These are phyloP conservation scores for Lecanoromycetidae sp. DNA, from an alignment of 2,329 filamentous ascomycete genomes.

Conservation along the genomic window DNA sequence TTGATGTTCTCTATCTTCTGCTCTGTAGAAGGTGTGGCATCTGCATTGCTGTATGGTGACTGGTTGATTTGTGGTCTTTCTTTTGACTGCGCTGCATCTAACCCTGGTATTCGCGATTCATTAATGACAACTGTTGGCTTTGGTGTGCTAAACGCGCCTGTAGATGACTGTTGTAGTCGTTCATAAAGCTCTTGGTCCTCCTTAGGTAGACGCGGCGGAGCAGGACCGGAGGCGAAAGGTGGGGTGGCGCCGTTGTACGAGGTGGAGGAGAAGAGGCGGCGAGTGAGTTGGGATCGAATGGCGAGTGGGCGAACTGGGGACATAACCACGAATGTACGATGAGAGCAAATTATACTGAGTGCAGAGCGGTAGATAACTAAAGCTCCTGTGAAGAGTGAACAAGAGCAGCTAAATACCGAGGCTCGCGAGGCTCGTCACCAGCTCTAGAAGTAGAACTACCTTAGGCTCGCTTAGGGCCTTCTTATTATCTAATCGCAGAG, in stretches of 20 bases:
- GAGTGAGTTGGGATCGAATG: not conserved
- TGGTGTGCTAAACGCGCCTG: slow-evolving; percentile 62
- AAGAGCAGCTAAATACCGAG: too few species aligned
- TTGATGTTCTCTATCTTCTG: slow-evolving; percentile 24
- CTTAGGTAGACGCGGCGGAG: slow-evolving; percentile 76
- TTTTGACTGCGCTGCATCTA: slow-evolving; percentile 13
- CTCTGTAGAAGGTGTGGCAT: slow-evolving; percentile 15
- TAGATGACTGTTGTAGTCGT: slow-evolving; percentile 65
- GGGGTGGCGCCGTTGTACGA: slow-evolving; percentile 5
- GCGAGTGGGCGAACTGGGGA: not conserved
- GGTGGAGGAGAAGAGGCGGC: slow-evolving; percentile 8
- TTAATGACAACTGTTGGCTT: slow-evolving; percentile 33
- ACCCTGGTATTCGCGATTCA: slow-evolving; percentile 15
- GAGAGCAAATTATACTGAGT: not conserved
- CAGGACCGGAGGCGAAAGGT: slow-evolving; percentile 35
- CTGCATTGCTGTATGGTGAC: slow-evolving; percentile 25
- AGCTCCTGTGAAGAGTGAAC: too few species aligned
- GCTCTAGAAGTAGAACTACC: too few species aligned
- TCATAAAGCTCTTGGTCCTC: slow-evolving; percentile 87
- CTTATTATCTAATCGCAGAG: not conserved
- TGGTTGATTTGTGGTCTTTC: slow-evolving; percentile 38
- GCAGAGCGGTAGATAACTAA: too few species aligned
- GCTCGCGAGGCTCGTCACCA: too few species aligned
- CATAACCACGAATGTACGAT: not conserved
- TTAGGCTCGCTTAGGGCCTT: not conserved